Percentiles rank a stretch among this genome's conserved stretches.
phyloP scores from a whole-genome alignment of 169 alveolate genomes.

The Amoebophrya sp. region DNA sequence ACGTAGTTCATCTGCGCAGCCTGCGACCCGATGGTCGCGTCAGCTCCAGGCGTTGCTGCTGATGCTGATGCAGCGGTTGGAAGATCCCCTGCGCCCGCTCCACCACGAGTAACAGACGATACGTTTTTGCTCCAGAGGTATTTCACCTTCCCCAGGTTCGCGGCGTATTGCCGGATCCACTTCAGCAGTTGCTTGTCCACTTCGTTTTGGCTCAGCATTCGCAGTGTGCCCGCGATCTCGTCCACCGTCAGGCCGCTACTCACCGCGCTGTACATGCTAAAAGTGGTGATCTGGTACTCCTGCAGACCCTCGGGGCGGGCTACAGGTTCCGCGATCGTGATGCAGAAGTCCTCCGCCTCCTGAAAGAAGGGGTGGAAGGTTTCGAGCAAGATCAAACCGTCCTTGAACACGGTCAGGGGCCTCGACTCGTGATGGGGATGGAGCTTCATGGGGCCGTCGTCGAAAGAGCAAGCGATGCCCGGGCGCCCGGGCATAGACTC shows the following conservation, averaged over 20 bases:
- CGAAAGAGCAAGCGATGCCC: neutral
- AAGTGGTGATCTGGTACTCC: constrained; percentile 59
- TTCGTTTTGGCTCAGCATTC: constrained; percentile 65
- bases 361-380: constrained; percentile 7
- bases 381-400: neutral
- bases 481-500: neutral
- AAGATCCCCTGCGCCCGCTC: neutral
- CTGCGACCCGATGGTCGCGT: no score
- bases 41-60: no score
- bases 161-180: neutral
- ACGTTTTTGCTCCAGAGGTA: constrained; percentile 60
- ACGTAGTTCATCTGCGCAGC: no score
- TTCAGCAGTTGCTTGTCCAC: neutral
- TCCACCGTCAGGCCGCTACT: constrained; percentile 80
- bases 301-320: constrained; percentile 86
- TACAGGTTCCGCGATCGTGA: constrained; percentile 91
- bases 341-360: constrained; percentile 85
- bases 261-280: constrained; percentile 77
- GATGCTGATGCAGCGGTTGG: no score
- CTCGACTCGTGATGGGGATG: neutral
- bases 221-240: constrained; percentile 67
- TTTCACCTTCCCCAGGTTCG: constrained; percentile 75
- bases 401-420: neutral
- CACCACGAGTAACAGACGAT: neutral
- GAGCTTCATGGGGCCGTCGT: neutral